Evolutionary conservation across 1,139 yeast genomes (phyloP).

Genomic region (Spathaspora jeffriesii): DNA sequence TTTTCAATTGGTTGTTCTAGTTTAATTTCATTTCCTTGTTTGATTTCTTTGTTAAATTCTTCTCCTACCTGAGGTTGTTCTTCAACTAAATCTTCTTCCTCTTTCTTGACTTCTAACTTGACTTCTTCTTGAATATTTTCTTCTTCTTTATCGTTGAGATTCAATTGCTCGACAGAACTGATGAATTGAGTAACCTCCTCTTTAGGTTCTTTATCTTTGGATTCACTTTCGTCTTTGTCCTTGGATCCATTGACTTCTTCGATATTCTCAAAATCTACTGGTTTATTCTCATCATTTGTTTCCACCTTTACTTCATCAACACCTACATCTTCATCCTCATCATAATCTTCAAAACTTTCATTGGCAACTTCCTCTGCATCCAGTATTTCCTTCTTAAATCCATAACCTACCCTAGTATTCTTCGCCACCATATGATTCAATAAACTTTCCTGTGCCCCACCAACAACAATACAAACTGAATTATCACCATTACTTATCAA

Average conservation of each 20-base stretch:
- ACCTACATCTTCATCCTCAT: neutral
- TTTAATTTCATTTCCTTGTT: conserved; percentile 5
- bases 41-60: neutral
- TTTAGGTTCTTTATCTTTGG: conserved; percentile 5
- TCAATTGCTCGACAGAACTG: neutral
- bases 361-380: neutral
- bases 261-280: neutral
- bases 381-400: conserved; percentile 37
- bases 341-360: conserved; percentile 1
- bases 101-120: neutral
- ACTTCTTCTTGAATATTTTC: neutral
- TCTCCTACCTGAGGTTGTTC: conserved; percentile 3
- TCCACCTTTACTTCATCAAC: neutral
- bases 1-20: neutral
- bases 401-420: conserved; percentile 36
- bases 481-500: conserved; percentile 64
- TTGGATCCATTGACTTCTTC: neutral
- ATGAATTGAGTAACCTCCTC: neutral
- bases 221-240: conserved; percentile 9
- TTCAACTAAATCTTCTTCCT: neutral
- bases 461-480: conserved; percentile 87
- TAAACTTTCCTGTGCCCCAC: conserved; percentile 93
- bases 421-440: conserved; percentile 45
- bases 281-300: neutral
- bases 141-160: neutral